Conservation (phyloP, 495 filamentous ascomycete genomes). For the Tuber umbilicatum region DNA sequence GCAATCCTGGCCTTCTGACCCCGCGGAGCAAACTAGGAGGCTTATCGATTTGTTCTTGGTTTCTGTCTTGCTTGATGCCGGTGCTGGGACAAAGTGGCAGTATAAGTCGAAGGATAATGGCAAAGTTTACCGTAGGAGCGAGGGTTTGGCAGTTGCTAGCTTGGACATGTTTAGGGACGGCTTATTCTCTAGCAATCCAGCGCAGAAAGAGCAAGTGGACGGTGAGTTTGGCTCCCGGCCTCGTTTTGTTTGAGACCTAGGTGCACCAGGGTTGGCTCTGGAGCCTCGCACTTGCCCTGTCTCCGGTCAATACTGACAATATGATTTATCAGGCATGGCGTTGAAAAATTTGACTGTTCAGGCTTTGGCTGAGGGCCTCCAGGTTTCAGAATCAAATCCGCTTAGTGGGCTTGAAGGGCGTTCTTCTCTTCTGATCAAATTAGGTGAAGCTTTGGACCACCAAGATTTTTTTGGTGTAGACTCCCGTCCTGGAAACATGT, state of each 20-base stretch:
- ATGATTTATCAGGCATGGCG: constrained; percentile 48
- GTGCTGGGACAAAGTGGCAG: constrained; percentile 74
- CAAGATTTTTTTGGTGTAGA: constrained; percentile 78
- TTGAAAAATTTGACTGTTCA: constrained; percentile 69
- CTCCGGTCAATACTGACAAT: constrained; percentile 9
- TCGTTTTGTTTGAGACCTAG: not conserved
- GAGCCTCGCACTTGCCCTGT: not conserved
- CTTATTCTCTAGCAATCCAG: constrained; percentile 76
- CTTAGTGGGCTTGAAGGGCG: constrained; percentile 84
- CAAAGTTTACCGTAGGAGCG: constrained; percentile 72
- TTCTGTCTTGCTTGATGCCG: constrained; percentile 84
- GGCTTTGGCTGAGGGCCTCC: constrained; percentile 68
- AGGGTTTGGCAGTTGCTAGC: constrained; percentile 87
- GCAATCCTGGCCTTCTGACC: constrained; percentile 60
- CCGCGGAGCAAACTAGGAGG: constrained; percentile 65
- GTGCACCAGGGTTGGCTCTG: not conserved
- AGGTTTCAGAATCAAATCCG: constrained; percentile 73
- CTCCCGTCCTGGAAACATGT: constrained; percentile 85
- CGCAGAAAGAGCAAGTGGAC: constrained; percentile 83
- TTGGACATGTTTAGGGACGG: constrained; percentile 97
- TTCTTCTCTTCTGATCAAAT: constrained; percentile 66
- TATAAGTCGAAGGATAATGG: constrained; percentile 90
- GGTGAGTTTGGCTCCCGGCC: constrained; percentile 42
- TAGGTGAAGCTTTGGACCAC: constrained; percentile 71
- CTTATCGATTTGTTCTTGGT: constrained; percentile 80